Evolutionary conservation across 192 early-diverging fungal genomes (phyloP).

Genomic region (Coemansia furcata): DNA sequence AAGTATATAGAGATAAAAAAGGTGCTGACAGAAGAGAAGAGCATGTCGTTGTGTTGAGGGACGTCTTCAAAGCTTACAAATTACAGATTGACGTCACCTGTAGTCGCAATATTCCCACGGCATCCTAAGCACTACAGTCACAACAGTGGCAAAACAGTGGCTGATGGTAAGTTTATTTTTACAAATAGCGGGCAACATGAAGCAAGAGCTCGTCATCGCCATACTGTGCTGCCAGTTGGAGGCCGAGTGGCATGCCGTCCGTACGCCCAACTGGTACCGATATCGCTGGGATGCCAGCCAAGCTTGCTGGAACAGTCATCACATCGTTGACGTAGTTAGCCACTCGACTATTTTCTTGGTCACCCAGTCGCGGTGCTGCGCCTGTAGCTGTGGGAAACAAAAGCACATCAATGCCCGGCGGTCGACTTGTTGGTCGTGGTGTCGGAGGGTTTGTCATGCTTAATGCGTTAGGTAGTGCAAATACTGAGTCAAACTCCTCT

Average conservation of each 20-base stretch:
- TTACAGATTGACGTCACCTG: not conserved
- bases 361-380: slow-evolving; percentile 63
- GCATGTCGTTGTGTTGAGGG: not conserved
- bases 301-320: slow-evolving; percentile 82
- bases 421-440: not conserved
- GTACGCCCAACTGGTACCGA: slow-evolving; percentile 58
- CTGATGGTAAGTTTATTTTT: not conserved
- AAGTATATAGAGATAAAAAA: not conserved
- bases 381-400: slow-evolving; percentile 76
- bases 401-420: slow-evolving; percentile 63
- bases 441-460: slow-evolving; percentile 11
- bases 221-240: slow-evolving; percentile 86
- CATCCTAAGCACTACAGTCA: not conserved
- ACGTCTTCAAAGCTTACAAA: not conserved
- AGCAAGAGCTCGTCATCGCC: slow-evolving; percentile 66
- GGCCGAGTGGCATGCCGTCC: slow-evolving; percentile 67
- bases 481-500: slow-evolving; percentile 73
- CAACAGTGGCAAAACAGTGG: not conserved
- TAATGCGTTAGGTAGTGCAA: slow-evolving; percentile 61
- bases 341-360: slow-evolving; percentile 33
- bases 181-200: slow-evolving; percentile 20
- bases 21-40: not conserved
- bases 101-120: not conserved
- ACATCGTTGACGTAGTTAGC: slow-evolving; percentile 82
- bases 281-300: slow-evolving; percentile 80